phyloP scores from a whole-genome alignment of 345 rosid genomes.

The Abelmoschus esculentus region DNA sequence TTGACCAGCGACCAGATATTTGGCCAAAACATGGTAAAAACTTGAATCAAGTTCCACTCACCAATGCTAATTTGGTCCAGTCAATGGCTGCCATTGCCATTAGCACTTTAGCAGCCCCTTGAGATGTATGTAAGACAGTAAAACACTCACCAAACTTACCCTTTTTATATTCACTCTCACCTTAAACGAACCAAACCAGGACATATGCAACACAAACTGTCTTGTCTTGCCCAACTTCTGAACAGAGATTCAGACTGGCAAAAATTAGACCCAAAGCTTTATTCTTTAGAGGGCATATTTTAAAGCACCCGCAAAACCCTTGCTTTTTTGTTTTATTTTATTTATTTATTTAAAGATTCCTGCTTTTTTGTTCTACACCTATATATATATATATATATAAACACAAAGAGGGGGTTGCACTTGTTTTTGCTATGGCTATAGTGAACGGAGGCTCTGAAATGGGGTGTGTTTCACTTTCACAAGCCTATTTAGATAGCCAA shows the following conservation, averaged over 20 bases:
- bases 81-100: no score
- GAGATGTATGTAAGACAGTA: neutral
- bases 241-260: neutral
- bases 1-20: no score
- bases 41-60: no score
- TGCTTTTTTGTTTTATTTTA: neutral
- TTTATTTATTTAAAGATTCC: neutral
- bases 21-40: no score
- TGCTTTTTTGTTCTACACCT: neutral
- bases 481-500: conserved; percentile 61
- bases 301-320: neutral
- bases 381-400: no score
- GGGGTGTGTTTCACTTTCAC: conserved; percentile 45
- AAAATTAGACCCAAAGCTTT: neutral
- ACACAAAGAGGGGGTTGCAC: neutral
- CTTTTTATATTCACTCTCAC: neutral
- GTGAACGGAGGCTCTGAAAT: conserved; percentile 25
- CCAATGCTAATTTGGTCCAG: no score
- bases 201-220: neutral
- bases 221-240: neutral
- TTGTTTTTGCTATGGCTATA: conserved; percentile 8
- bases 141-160: neutral
- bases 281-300: neutral
- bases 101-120: no score
- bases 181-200: neutral